Percentiles rank a stretch among this genome's conserved stretches.
Evolutionary conservation across 2,329 filamentous ascomycete genomes (phyloP).

Genomic region (Colletotrichum sidae): DNA sequence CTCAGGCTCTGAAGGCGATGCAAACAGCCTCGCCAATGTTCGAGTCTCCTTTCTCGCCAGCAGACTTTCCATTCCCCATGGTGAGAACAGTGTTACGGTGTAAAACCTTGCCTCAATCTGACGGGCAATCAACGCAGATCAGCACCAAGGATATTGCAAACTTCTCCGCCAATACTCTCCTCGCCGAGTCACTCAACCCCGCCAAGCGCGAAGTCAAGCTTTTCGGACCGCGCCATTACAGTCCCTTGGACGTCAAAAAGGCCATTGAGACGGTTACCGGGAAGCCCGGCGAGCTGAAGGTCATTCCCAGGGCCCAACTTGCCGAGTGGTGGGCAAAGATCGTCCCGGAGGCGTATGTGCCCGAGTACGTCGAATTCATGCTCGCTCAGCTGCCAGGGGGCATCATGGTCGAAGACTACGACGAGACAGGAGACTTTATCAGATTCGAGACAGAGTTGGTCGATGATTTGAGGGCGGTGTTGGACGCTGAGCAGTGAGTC

Average conservation of each 20-base stretch:
- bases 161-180: constrained; percentile 41
- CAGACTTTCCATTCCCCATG: constrained; percentile 45
- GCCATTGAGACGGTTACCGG: constrained; percentile 44
- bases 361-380: constrained; percentile 13
- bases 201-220: constrained; percentile 39
- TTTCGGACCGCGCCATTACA: constrained; percentile 45
- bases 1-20: constrained; percentile 27
- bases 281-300: constrained; percentile 40
- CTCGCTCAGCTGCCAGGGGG: constrained; percentile 41
- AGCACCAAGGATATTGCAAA: constrained; percentile 45
- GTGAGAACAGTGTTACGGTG: constrained; percentile 32
- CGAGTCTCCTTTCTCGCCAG: constrained; percentile 43
- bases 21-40: constrained; percentile 40
- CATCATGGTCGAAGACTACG: constrained; percentile 41
- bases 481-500: neutral
- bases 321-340: constrained; percentile 40
- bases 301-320: constrained; percentile 41
- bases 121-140: constrained; percentile 37
- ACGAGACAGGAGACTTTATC: constrained; percentile 40
- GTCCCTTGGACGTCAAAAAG: constrained; percentile 44
- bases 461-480: constrained; percentile 37
- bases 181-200: constrained; percentile 33
- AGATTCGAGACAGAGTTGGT: constrained; percentile 41
- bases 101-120: neutral
- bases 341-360: constrained; percentile 40